Conservation (phyloP, 148 eudicot genomes). For the Rhododendron henanense region DNA sequence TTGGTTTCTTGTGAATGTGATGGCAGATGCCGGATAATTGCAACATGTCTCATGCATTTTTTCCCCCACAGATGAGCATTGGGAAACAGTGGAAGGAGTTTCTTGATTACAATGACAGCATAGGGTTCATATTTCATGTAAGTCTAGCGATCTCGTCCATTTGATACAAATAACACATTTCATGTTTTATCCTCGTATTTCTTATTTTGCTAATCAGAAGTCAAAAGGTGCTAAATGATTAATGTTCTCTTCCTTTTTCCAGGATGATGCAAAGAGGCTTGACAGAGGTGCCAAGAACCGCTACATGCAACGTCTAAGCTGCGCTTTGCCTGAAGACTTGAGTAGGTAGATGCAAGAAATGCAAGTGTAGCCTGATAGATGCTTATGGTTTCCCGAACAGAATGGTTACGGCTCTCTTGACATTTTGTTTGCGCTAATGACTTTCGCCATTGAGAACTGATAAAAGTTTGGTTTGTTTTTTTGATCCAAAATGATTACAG, state of each 20-base stretch:
- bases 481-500: neutral
- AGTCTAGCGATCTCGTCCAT: too few relatives aligned
- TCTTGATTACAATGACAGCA: too few relatives aligned
- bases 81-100: too few relatives aligned
- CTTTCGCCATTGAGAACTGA: neutral
- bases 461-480: neutral
- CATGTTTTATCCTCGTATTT: too few relatives aligned
- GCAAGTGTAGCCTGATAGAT: neutral
- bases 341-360: neutral
- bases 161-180: too few relatives aligned
- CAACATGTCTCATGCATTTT: too few relatives aligned
- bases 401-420: neutral
- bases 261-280: conserved; percentile 83
- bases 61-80: too few relatives aligned
- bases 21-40: too few relatives aligned
- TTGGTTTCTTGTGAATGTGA: too few relatives aligned
- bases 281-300: conserved; percentile 22
- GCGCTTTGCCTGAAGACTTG: neutral
- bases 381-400: neutral
- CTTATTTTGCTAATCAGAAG: neutral
- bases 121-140: too few relatives aligned
- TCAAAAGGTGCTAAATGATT: neutral
- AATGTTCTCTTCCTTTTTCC: conserved; percentile 12
- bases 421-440: neutral
- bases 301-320: conserved; percentile 34